Conservation (phyloP, 495 filamentous ascomycete species). For the Hypoxylon rickii region DNA sequence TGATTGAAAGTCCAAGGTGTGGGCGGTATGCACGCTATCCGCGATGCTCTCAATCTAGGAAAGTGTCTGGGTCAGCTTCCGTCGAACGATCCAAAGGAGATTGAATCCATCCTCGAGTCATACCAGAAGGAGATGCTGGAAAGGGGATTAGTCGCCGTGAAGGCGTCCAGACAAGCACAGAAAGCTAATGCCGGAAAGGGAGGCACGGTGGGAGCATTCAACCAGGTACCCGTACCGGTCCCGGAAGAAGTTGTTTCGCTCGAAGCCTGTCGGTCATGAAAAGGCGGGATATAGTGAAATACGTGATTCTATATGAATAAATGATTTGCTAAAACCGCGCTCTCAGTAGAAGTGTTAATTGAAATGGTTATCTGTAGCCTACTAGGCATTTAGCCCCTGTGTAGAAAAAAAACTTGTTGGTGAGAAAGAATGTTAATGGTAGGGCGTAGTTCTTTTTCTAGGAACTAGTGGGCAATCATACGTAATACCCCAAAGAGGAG, state of each 20-base stretch:
- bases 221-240: background rate
- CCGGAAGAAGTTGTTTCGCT: slow-evolving; percentile 15
- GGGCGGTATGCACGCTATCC: slow-evolving; percentile 50
- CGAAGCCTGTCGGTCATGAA: too few species aligned
- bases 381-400: too few species aligned
- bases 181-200: background rate
- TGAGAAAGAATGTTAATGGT: too few species aligned
- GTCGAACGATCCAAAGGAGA: background rate
- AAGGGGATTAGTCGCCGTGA: slow-evolving; percentile 15
- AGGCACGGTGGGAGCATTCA: background rate
- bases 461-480: too few species aligned
- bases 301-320: too few species aligned
- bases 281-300: too few species aligned
- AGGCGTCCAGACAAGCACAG: slow-evolving; percentile 6
- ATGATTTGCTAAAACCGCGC: too few species aligned
- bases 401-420: too few species aligned
- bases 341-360: too few species aligned
- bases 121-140: slow-evolving; percentile 27
- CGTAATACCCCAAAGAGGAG: too few species aligned
- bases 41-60: slow-evolving; percentile 39
- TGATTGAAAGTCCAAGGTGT: slow-evolving; percentile 46
- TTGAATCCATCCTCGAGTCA: slow-evolving; percentile 6
- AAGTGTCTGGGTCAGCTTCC: slow-evolving; percentile 13
- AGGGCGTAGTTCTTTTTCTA: too few species aligned
- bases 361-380: too few species aligned